Conservation (phyloP, 148 eudicot genomes). For the Pharnaceum exiguum region DNA sequence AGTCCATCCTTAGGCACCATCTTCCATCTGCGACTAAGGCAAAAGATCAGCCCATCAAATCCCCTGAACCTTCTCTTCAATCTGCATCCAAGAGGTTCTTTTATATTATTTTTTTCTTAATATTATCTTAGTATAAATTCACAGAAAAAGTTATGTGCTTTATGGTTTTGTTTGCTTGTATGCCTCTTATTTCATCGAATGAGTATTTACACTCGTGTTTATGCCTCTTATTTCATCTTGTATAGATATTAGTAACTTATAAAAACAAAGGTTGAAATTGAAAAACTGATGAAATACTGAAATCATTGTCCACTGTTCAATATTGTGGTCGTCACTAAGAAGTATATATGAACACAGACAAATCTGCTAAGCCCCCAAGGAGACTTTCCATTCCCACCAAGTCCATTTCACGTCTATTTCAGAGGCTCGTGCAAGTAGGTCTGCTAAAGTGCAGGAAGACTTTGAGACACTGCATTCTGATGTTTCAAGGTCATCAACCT, state of each 20-base stretch:
- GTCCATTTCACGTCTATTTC: conserved; percentile 57
- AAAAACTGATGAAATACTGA: too few relatives aligned
- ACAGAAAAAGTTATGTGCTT: background rate
- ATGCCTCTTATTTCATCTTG: too few relatives aligned
- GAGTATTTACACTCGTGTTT: too few relatives aligned
- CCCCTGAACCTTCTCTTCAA: conserved; percentile 18
- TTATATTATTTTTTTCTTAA: background rate
- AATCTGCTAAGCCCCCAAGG: conserved; percentile 68
- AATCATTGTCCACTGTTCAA: too few relatives aligned
- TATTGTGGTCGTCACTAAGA: conserved; percentile 57
- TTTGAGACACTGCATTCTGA: conserved; percentile 59
- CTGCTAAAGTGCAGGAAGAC: conserved; percentile 30
- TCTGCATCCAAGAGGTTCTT: conserved; percentile 33
- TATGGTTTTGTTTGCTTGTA: conserved; percentile 8
- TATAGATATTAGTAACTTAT: too few relatives aligned
- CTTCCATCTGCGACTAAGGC: conserved; percentile 43
- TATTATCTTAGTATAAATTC: background rate
- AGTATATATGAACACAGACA: conserved; percentile 55
- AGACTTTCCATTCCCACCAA: conserved; percentile 71
- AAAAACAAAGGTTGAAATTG: too few relatives aligned
- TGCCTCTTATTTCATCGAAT: too few relatives aligned
- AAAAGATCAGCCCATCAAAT: conserved; percentile 32
- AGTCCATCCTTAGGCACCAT: conserved; percentile 54
- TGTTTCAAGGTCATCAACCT: conserved; percentile 48
- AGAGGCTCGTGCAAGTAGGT: conserved; percentile 51